phyloP scores from a whole-genome alignment of 371 early-diverging fungal species.

The Entomophthora muscae region DNA sequence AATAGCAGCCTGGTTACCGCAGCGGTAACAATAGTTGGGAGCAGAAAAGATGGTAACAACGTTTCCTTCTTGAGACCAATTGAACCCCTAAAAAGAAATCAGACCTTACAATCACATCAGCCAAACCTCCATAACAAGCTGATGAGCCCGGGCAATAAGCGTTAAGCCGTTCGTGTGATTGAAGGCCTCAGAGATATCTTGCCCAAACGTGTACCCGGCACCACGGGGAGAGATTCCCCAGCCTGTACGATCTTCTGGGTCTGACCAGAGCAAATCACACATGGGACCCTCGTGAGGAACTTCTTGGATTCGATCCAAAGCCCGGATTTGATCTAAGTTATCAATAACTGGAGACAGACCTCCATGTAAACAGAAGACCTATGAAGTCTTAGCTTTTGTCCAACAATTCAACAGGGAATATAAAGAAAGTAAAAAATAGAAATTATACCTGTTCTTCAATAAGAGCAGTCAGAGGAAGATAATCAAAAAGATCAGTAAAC shows the following conservation, averaged over 20 bases:
- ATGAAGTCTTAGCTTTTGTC: too few species aligned
- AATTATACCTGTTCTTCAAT: conserved; percentile 70
- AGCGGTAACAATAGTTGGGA: conserved; percentile 97
- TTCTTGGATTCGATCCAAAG: conserved; percentile 94
- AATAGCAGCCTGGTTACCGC: conserved; percentile 94
- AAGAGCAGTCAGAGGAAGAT: conserved; percentile 92
- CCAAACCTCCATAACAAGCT: conserved; percentile 92
- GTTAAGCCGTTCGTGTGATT: conserved; percentile 94
- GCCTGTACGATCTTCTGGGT: conserved; percentile 90
- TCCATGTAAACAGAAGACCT: conserved; percentile 93
- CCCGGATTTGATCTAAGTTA: conserved; percentile 93
- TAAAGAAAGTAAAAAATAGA: background rate
- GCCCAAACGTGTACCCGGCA: conserved; percentile 97
- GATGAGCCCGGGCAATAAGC: conserved; percentile 97
- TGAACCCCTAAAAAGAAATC: conserved; percentile 8
- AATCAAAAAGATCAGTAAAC: conserved; percentile 98
- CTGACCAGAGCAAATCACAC: conserved; percentile 90
- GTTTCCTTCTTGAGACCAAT: conserved; percentile 81
- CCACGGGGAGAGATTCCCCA: conserved; percentile 99
- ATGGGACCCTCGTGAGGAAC: conserved; percentile 98
- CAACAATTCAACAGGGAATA: background rate
- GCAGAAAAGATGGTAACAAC: conserved; percentile 99
- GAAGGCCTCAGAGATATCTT: conserved; percentile 85
- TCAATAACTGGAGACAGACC: conserved; percentile 96
- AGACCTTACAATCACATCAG: too few species aligned